These are phyloP conservation scores for Tuber melanosporum DNA, from an alignment of 495 filamentous ascomycete genomes.

Conservation along the genomic window DNA sequence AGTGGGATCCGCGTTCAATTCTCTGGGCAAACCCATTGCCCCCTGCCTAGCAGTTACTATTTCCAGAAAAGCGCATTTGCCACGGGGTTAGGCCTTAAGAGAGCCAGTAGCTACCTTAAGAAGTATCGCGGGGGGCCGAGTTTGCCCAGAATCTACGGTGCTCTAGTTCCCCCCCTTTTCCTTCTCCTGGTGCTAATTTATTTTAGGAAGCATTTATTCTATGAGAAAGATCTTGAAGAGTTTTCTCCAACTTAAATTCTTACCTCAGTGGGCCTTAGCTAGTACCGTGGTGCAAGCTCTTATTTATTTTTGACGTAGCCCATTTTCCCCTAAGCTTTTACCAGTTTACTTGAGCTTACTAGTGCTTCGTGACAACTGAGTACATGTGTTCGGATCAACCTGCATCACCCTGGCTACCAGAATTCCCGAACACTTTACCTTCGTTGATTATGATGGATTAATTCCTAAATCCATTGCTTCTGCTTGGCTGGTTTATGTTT, in stretches of 20 bases:
- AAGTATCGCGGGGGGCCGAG: too few species aligned
- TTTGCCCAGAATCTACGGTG: too few species aligned
- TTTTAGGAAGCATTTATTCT: neutral
- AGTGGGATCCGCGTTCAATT: neutral
- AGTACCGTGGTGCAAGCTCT: neutral
- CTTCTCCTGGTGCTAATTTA: neutral
- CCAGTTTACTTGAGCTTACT: too few species aligned
- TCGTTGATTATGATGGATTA: neutral
- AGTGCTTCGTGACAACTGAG: too few species aligned
- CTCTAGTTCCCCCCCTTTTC: neutral
- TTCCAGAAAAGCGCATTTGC: too few species aligned
- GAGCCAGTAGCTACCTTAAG: too few species aligned
- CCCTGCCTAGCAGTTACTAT: too few species aligned
- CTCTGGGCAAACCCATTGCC: neutral
- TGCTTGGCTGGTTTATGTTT: neutral
- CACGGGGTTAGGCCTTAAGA: too few species aligned
- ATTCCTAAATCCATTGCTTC: neutral
- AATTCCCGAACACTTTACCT: neutral
- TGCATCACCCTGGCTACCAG: neutral
- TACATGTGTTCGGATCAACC: neutral
- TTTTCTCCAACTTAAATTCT: neutral
- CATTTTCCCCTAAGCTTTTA: too few species aligned
- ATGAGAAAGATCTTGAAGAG: neutral
- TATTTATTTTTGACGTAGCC: too few species aligned
- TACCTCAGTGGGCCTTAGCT: neutral